Base-by-base conservation (phyloP, 2,329 filamentous ascomycete species). In the Curvularia hawaiiensis region DNA sequence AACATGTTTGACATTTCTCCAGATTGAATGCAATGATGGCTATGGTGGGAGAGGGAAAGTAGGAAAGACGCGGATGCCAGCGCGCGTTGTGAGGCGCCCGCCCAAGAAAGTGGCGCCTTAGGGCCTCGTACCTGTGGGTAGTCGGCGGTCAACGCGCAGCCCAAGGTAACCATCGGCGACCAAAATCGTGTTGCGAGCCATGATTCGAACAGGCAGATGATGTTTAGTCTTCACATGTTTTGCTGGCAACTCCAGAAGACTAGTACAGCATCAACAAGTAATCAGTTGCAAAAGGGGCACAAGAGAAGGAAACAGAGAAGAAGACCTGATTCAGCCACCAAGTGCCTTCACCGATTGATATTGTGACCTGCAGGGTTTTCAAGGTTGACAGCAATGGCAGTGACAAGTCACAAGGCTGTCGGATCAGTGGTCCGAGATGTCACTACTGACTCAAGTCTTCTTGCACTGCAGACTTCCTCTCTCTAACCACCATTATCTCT, bases 1-100 rank as follows among this genome's bases (percentile, higher is more conserved):
- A 69, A 69, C 59, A 75, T 67, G 58, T 70, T 69, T 22, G 72
- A 65, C 71, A 75, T 75, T 26, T 44, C 40, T 30, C 44, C 40
- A 35, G 28, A 11, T 22, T 31, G 26, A 11, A 44, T 38, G 39
- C 41, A 24, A 43, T 24, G 22, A 4, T 31, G 31, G 18, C 11
- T 47, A 44, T 20, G 30, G 52, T 38, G 41, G 45, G 35, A 22
- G 39, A 41, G 24, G 35, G 35, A 50, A 26, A 39, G 39, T 20
- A 55, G 22, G 30, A 18, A 12, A 50, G 38, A 16, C 28, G 46
- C 28, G 22, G 26, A 30, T 48, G 39, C 33, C 45, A 50, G 52
- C 52, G 31, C 46, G 31, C 46, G 39, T 43, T 24, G 30, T 35
- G 39, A 35, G 52, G 52, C 46, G 46, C 41, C 30, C 45, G 35